phyloP scores from a whole-genome alignment of 2,329 filamentous ascomycete genomes.

The Hortaea sp. region DNA sequence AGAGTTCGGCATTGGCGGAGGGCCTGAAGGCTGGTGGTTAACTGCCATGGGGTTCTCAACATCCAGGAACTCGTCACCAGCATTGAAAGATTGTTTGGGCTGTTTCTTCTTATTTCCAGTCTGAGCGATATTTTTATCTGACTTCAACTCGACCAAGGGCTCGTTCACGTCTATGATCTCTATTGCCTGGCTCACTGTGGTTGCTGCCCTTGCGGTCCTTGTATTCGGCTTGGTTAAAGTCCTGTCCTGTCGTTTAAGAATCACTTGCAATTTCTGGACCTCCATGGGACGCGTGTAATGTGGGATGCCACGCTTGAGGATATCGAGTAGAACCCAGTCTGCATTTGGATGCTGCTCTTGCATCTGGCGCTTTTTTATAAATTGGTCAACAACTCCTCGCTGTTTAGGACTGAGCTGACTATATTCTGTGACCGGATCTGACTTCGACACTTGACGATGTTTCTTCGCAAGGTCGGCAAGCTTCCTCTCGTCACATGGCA shows the following conservation, averaged over 20 bases:
- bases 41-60: too few relatives aligned
- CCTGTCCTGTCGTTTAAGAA: conserved; percentile 4
- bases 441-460: conserved; percentile 1
- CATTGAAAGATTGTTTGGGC: neutral
- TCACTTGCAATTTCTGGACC: conserved; percentile 4
- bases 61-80: too few relatives aligned
- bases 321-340: conserved; percentile 7
- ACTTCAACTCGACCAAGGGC: neutral
- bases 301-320: conserved; percentile 1
- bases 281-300: conserved; percentile 1
- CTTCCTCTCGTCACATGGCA: conserved; percentile 6
- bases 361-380: conserved; percentile 5
- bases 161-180: conserved; percentile 10
- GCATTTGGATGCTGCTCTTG: conserved; percentile 8
- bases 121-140: too few relatives aligned
- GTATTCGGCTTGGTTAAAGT: neutral
- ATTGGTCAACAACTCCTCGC: conserved; percentile 7
- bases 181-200: neutral
- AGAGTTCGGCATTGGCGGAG: too few relatives aligned
- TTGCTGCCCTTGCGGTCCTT: neutral
- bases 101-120: conserved; percentile 1
- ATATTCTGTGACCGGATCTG: conserved; percentile 2
- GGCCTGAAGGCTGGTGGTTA: too few relatives aligned
- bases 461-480: conserved; percentile 1
- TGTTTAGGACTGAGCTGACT: conserved; percentile 5